Evolutionary conservation across 176 grass and related monocot species (phyloP), one percentile per base, ranked within the genome.

Genomic region (Phoenix dactylifera): DNA sequence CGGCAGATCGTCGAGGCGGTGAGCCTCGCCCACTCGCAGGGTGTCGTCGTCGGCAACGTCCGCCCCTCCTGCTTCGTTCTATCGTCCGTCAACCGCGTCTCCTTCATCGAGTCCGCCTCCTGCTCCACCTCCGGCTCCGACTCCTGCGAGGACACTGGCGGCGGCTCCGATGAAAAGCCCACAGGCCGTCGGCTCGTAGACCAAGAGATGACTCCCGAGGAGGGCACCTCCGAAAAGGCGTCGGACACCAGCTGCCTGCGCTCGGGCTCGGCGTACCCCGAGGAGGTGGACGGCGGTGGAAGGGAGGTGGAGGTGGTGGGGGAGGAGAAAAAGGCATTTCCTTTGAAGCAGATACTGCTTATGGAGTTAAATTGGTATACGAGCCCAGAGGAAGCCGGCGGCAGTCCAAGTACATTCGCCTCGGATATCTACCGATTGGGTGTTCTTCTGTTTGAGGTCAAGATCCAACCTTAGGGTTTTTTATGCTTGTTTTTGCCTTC

Each of bases 351-450:
- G 79, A 67, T 98, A 30, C 67, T 98, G 54, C 80, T 58, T 24
- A 84, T 86, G 93, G 93, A 98, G 70, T 80, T 85, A 51, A 74
- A 54, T 16, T 98, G 93, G 93, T 98, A 98, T 77, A 88, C 84
- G 28, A 98, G 84, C 74, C 93, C 93, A 6, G 93, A 92, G 69
- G 93, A 97, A 59, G 73, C 65, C 10, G 72, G 59, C 17, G 79
- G 68, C 3, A 23, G 57, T 32, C 56, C 55, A 44, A 18, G 72
- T 6, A 86, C 87, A 48, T 98, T 98, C 54, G 82, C 94, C 22
- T 92, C 94, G n/a, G 94, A 98, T 67, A 77, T 98, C 7, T 98
- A 98, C 54, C 82, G 88, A 62, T 72, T 98, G 26, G 94, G 94
- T 6, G 94, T 98, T 57, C 82, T 98, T 49, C 55, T 98, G 62